phyloP scores from a whole-genome alignment of 768 basidiomycete genomes.

The Auricularia sp. region DNA sequence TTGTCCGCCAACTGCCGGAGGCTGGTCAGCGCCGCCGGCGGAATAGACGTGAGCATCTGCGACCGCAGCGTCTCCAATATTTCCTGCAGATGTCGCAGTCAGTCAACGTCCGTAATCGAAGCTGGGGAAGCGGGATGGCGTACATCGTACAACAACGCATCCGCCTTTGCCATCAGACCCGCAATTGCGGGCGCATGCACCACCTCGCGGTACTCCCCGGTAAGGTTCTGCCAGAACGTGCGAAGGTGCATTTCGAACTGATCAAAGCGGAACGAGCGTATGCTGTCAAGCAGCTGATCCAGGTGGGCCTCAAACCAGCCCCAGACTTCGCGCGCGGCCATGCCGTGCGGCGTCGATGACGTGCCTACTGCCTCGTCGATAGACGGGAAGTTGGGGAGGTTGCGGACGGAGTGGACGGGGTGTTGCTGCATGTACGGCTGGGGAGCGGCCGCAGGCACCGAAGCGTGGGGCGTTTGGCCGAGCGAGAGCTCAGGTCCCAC shows the following conservation, averaged over 20 bases:
- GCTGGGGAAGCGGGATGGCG: conserved; percentile 22
- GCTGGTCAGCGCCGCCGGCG: conserved; percentile 54
- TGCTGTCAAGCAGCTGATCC: conserved; percentile 69
- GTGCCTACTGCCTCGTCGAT: conserved; percentile 78
- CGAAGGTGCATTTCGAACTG: conserved; percentile 83
- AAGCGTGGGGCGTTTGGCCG: neutral
- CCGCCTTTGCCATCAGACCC: conserved; percentile 79
- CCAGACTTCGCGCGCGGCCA: conserved; percentile 83
- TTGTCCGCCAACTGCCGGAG: conserved; percentile 77
- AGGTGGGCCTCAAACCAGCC: conserved; percentile 87
- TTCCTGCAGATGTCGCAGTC: conserved; percentile 41
- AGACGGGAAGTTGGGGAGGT: conserved; percentile 70
- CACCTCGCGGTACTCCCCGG: conserved; percentile 71
- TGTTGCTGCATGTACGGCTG: conserved; percentile 33
- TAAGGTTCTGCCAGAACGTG: conserved; percentile 73
- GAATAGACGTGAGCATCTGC: conserved; percentile 73
- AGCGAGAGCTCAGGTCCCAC: conserved; percentile 1
- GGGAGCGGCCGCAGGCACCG: conserved; percentile 17
- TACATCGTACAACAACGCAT: conserved; percentile 86
- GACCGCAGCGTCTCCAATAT: conserved; percentile 76
- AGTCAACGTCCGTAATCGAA: conserved; percentile 12
- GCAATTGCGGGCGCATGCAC: conserved; percentile 85
- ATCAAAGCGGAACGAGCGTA: conserved; percentile 72
- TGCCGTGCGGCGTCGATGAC: conserved; percentile 61
- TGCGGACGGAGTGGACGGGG: conserved; percentile 56